phyloP scores from a whole-genome alignment of 495 filamentous ascomycete genomes.

The Neurospora sp. region DNA sequence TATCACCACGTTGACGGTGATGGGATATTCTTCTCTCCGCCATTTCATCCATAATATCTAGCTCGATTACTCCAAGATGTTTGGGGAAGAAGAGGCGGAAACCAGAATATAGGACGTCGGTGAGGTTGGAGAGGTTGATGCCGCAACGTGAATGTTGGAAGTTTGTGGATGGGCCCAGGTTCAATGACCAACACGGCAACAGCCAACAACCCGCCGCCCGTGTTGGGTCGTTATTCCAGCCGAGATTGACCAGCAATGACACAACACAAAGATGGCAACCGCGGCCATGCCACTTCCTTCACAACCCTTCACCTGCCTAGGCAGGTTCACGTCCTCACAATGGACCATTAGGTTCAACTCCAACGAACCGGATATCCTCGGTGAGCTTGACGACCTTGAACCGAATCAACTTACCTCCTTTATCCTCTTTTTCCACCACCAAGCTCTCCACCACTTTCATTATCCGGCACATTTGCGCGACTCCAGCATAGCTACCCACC shows the following conservation, averaged over 20 bases:
- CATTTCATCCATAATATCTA: neutral
- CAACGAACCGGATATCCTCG: too few species aligned
- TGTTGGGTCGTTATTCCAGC: neutral
- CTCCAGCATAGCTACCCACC: neutral
- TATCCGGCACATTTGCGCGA: neutral
- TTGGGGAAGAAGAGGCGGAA: neutral
- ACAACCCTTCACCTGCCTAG: neutral
- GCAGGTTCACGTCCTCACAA: neutral
- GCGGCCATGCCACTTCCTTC: neutral
- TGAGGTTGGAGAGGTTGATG: neutral
- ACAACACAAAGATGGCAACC: neutral
- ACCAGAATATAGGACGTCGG: neutral
- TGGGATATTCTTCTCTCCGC: neutral
- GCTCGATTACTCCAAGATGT: neutral
- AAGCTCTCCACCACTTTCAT: neutral
- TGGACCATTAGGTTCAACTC: too few species aligned
- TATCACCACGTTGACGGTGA: neutral
- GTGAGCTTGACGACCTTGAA: neutral
- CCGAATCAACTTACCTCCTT: neutral
- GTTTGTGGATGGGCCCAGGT: neutral
- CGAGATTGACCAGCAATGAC: neutral
- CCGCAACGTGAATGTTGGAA: neutral
- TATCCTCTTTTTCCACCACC: neutral
- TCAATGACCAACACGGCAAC: neutral
- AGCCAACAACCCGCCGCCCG: neutral